Evolutionary conservation across 331 rosid species (phyloP), one percentile per base, ranked within the genome.

Genomic region (Quercus lobata): DNA sequence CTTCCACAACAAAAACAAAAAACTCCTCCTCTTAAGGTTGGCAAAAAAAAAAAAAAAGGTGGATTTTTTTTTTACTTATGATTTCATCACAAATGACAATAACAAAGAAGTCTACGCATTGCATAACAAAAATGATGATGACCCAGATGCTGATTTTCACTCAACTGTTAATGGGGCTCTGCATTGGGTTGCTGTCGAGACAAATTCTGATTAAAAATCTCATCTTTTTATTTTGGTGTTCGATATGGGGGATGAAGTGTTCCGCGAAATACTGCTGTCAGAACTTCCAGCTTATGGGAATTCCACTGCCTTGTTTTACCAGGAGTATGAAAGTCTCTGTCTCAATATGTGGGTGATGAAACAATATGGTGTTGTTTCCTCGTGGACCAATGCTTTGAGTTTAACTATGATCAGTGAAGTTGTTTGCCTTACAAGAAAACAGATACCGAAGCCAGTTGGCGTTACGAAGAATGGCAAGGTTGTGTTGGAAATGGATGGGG

Each of bases 261-360:
- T 87, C 41, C 5, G 72, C 7, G 69, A 87, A 72, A 21, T 81
- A 17, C 6, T 44, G 25, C 37, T 86, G 19, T 76, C 86, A 0
- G 73, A 73, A 58, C 55, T 58, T 8, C 7, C 79, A 52, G 83
- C 78, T 46, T 79, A 80, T 52, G 74, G 46, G 44, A 71, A 78
- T 29, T 55, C 4, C 32, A 76, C 74, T n/a, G 53, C 82, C 15
- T 73, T 78, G 12, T 83, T 68, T 73, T 52, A 8, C 3, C 2
- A 1, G 44, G 22, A 58, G 16, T 58, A 61, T 11, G 53, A 46
- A 5, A 30, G 17, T 4, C 70, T 73, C 1, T 18, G 58, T 17
- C 57, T 69, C 21, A 70, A 69, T 14, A 83, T 79, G 18, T 75
- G 86, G 86, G 65, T 61, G 12, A 62, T 83, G 83, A 79, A 75